These are phyloP conservation scores for Gonapodya sp. DNA, from an alignment of 192 early-diverging fungal species.

Conservation along the genomic window DNA sequence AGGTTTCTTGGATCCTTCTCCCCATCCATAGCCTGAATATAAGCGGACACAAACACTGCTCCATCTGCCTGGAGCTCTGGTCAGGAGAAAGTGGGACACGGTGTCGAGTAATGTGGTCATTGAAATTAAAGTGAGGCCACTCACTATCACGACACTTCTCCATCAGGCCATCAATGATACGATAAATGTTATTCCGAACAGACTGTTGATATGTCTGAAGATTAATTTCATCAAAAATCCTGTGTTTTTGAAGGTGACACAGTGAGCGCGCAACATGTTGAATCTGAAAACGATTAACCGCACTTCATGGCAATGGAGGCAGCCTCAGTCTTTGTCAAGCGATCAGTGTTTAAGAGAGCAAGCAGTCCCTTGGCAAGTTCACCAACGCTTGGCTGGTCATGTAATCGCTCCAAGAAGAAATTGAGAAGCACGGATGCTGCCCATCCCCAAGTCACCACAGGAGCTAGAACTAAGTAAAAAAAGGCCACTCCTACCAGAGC, in stretches of 20 bases:
- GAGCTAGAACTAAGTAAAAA: neutral
- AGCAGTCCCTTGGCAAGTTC: constrained; percentile 28
- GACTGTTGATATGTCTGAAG: constrained; percentile 89
- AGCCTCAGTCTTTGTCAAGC: constrained; percentile 6
- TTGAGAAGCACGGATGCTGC: constrained; percentile 27
- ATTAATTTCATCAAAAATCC: constrained; percentile 72
- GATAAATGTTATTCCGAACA: constrained; percentile 62
- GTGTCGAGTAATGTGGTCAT: neutral
- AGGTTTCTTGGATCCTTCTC: constrained; percentile 99
- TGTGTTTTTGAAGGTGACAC: constrained; percentile 15
- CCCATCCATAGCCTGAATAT: constrained; percentile 82
- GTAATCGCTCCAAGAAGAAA: constrained; percentile 32
- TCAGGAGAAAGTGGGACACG: constrained; percentile 7
- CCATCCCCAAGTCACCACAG: too few species aligned
- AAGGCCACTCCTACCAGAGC: neutral
- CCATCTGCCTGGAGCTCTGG: constrained; percentile 49
- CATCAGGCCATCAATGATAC: constrained; percentile 61
- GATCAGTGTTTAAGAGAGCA: constrained; percentile 37
- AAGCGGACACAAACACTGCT: constrained; percentile 70
- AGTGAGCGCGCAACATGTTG: constrained; percentile 7
- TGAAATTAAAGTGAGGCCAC: neutral
- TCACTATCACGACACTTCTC: constrained; percentile 46
- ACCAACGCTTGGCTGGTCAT: constrained; percentile 31
- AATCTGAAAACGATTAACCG: constrained; percentile 17
- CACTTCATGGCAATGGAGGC: constrained; percentile 17